These are phyloP conservation scores for Sarcodon sp. DNA, from an alignment of 768 basidiomycete genomes.

Conservation along the genomic window DNA sequence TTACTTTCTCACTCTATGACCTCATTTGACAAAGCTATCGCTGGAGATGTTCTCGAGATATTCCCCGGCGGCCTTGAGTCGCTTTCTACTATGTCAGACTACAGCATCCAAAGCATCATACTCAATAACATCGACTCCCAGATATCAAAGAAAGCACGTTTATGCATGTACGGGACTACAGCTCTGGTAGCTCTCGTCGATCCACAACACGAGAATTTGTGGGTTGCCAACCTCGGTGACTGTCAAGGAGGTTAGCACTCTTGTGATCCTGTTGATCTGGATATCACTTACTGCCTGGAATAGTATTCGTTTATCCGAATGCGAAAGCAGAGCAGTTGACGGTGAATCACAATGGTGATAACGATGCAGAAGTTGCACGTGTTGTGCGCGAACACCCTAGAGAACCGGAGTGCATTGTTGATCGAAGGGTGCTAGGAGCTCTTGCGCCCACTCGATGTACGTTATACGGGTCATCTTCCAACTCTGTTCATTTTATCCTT, in stretches of 20 bases:
- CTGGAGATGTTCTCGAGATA: slow-evolving; percentile 28
- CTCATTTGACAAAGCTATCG: slow-evolving; percentile 29
- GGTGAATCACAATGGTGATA: slow-evolving; percentile 55
- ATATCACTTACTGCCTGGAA: not conserved
- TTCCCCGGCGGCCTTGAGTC: slow-evolving; percentile 40
- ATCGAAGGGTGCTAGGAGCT: slow-evolving; percentile 61
- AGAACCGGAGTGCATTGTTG: slow-evolving; percentile 55
- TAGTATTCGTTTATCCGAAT: not conserved
- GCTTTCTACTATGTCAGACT: slow-evolving; percentile 27
- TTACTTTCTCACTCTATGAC: slow-evolving; percentile 24
- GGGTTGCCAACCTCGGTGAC: slow-evolving; percentile 75
- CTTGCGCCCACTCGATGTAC: slow-evolving; percentile 69
- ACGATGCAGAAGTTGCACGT: slow-evolving; percentile 51
- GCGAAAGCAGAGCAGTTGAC: not conserved
- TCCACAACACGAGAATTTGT: slow-evolving; percentile 53
- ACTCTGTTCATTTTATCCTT: not conserved
- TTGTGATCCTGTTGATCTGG: not conserved
- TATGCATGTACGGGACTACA: slow-evolving; percentile 74
- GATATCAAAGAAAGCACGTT: slow-evolving; percentile 51
- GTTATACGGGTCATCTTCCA: slow-evolving; percentile 12
- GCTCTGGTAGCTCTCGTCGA: slow-evolving; percentile 64
- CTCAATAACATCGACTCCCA: slow-evolving; percentile 43
- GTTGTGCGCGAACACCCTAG: slow-evolving; percentile 53
- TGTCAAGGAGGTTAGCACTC: slow-evolving; percentile 55
- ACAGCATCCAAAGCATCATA: slow-evolving; percentile 49